A percentile compares a stretch with the other conserved stretches of the same genome.
Evolutionary conservation across 2,329 filamentous ascomycete species (phyloP).

Genomic region (Colletotrichum costaricense): DNA sequence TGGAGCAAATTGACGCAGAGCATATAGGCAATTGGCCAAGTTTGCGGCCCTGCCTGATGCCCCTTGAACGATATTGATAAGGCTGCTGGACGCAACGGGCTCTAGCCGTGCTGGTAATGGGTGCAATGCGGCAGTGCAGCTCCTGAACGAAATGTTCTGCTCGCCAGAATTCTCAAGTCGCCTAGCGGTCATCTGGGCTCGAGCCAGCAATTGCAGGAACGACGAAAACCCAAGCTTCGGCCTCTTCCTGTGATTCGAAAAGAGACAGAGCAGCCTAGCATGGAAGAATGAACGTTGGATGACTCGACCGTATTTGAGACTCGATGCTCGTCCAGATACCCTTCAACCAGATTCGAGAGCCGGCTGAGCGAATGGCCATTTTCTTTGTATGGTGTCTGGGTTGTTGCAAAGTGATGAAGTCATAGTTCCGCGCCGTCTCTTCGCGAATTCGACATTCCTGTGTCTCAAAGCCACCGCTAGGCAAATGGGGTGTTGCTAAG

Average conservation of each 20-base stretch:
- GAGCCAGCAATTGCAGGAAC: background rate
- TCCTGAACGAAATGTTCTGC: background rate
- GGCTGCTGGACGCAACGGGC: background rate
- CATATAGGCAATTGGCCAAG: background rate
- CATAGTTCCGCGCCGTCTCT: slow-evolving; percentile 7
- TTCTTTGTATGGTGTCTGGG: background rate
- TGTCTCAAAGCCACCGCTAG: background rate
- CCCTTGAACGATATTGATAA: background rate
- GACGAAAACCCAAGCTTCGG: background rate
- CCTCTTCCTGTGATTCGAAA: background rate
- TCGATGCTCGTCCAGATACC: background rate
- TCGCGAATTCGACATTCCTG: background rate
- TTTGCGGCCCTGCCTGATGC: background rate
- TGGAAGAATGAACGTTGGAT: background rate
- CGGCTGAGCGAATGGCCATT: background rate
- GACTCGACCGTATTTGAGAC: background rate
- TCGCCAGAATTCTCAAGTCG: background rate
- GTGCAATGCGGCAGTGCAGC: background rate
- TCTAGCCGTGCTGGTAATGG: background rate
- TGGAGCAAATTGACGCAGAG: background rate
- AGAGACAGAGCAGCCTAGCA: background rate
- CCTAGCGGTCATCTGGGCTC: background rate
- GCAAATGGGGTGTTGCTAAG: background rate
- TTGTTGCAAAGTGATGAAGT: background rate
- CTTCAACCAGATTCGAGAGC: background rate